Evolutionary conservation across 306 rosid genomes (phyloP).

Genomic region (cucumber (Cucumis sativus)): Cucumber_9930_V3 NC_026656.2:17187501-17188000

Average conservation of each 20-base stretch:
- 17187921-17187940: slow-evolving; percentile 42
- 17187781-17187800: neutral
- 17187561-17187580: slow-evolving; percentile 95
- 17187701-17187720: neutral
- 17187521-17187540: neutral
- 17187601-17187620: slow-evolving; percentile 62
- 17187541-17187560: slow-evolving; percentile 40
- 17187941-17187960: slow-evolving; percentile 52
- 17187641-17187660: slow-evolving; percentile 71
- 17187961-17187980: slow-evolving; percentile 46
- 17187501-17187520: neutral
- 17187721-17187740: neutral
- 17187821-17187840: neutral
- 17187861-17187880: slow-evolving; percentile 85
- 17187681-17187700: slow-evolving; percentile 56
- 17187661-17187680: slow-evolving; percentile 50
- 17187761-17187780: neutral
- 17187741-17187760: neutral
- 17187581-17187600: slow-evolving; percentile 72
- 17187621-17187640: slow-evolving; percentile 79
- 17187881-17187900: slow-evolving; percentile 65
- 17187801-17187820: neutral
- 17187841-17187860: slow-evolving; percentile 4
- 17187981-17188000: neutral
- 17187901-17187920: slow-evolving; percentile 39